Evolutionary conservation across 2,329 filamentous ascomycete species (phyloP), one percentile per base, ranked within the genome.

Genomic region (Sporothrix brasiliensis): DNA sequence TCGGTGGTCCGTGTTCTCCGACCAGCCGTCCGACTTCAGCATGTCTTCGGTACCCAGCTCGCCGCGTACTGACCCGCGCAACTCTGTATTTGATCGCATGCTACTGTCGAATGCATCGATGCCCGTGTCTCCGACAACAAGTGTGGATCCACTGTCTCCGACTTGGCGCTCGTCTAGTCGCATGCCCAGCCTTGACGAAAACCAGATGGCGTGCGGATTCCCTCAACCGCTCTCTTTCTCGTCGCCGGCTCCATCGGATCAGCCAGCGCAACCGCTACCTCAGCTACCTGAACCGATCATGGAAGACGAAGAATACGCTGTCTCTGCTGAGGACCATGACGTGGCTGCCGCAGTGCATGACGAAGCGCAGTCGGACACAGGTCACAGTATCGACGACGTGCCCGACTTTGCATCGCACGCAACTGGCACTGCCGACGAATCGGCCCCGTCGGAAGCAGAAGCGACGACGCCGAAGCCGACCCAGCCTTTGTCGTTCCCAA

Each of bases 91-190:
- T 76, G 94, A 97, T 78, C 86, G 88, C 44, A 81, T 66, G 3
- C 16, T 86, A 13, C 87, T 91, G 60, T 82, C 84, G 21, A 90
- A 92, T 67, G 89, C 87, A 3, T 93, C 92, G 13, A 86, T 89
- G 63, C 92, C 94, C 0, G 90, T 88, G 0, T 97, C 94, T 50
- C 94, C 95, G 0, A 89, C 91, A 19, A 97, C 93, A 1, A 90
- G 89, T 68, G 82, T 90, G 16, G 87, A 84, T 83, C 91, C 93
- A 1, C 82, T 87, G 75, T 91, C 91, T 54, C 87, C 85, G 1
- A 83, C 83, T 2, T 87, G 87, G 81, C 80, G 79, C 49, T 77
- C 82, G 16, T 77, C 78, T 9, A 86, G 88, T 74, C 81, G 82
- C 60, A 90, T 89, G 75, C 82, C 84, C 13, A 79, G 50, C 10